Conservation (phyloP, 2,329 filamentous ascomycete genomes). For the Phialophora macrospora region DNA sequence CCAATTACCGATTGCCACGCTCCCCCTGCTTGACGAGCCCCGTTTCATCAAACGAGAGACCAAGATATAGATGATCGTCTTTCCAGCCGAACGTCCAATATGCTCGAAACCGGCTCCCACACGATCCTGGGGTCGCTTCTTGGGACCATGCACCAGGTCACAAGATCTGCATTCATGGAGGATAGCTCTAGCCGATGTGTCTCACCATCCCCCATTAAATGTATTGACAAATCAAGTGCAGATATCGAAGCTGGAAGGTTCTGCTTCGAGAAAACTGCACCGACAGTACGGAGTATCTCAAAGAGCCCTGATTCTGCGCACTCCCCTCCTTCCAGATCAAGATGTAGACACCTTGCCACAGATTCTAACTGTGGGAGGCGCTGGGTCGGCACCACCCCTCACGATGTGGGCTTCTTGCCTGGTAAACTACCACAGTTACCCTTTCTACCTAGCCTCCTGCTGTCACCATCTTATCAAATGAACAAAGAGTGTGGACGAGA, state of each 20-base stretch:
- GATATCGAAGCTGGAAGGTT: neutral
- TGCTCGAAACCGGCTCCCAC: too few relatives aligned
- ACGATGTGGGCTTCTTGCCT: too few relatives aligned
- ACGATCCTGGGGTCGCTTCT: neutral
- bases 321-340: neutral
- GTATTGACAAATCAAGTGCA: slow-evolving; percentile 4
- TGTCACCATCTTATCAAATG: neutral
- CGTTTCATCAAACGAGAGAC: too few relatives aligned
- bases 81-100: too few relatives aligned
- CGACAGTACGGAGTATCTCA: neutral
- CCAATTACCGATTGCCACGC: too few relatives aligned
- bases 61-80: too few relatives aligned
- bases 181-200: slow-evolving; percentile 17
- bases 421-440: too few relatives aligned
- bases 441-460: too few relatives aligned
- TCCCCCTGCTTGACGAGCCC: too few relatives aligned
- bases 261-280: neutral
- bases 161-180: neutral
- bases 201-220: neutral
- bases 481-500: neutral
- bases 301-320: neutral
- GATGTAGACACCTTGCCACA: neutral
- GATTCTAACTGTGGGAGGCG: neutral
- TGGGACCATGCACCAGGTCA: neutral
- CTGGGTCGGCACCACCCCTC: too few relatives aligned